Evolutionary conservation across 1,139 yeast genomes (phyloP).

Genomic region (Yamadazyma conglobata): DNA sequence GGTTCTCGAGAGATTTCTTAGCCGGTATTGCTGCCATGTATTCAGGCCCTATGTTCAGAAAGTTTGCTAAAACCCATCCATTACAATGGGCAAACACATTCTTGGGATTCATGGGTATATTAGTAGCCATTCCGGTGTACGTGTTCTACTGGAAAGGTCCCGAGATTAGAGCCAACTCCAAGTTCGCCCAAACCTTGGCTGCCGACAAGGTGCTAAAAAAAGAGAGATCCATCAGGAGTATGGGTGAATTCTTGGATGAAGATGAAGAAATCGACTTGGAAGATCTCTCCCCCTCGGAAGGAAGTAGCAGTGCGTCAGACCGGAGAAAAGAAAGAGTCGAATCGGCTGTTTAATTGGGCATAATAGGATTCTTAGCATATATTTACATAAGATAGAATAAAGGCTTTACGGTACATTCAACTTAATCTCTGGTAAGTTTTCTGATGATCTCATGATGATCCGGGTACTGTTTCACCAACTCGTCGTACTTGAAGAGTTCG

Average conservation of each 20-base stretch:
- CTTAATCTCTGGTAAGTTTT: slow-evolving; percentile 13
- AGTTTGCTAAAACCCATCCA: slow-evolving; percentile 24
- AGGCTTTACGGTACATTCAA: not conserved
- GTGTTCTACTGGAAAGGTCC: slow-evolving; percentile 31
- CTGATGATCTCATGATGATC: slow-evolving; percentile 16
- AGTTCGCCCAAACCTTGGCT: slow-evolving; percentile 29
- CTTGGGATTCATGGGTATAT: slow-evolving; percentile 28
- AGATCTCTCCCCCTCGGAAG: slow-evolving; percentile 4
- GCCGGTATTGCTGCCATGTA: slow-evolving; percentile 37
- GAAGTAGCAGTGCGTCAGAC: not conserved
- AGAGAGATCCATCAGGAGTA: slow-evolving; percentile 11
- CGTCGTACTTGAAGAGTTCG: slow-evolving; percentile 14
- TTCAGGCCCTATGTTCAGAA: slow-evolving; percentile 30
- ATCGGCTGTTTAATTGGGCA: too few species aligned
- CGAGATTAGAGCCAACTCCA: slow-evolving; percentile 20
- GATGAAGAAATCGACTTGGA: slow-evolving; percentile 14
- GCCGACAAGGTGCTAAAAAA: slow-evolving; percentile 21
- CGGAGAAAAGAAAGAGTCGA: not conserved
- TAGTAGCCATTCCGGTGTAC: slow-evolving; percentile 27
- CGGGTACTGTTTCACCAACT: slow-evolving; percentile 15
- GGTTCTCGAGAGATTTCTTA: slow-evolving; percentile 36
- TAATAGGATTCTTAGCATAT: too few species aligned
- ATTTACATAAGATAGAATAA: not conserved
- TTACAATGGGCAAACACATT: slow-evolving; percentile 35
- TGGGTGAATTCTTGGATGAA: slow-evolving; percentile 10